phyloP scores from a whole-genome alignment of 164 flowering plant species.

The Magnolia kwangsiensis region DNA sequence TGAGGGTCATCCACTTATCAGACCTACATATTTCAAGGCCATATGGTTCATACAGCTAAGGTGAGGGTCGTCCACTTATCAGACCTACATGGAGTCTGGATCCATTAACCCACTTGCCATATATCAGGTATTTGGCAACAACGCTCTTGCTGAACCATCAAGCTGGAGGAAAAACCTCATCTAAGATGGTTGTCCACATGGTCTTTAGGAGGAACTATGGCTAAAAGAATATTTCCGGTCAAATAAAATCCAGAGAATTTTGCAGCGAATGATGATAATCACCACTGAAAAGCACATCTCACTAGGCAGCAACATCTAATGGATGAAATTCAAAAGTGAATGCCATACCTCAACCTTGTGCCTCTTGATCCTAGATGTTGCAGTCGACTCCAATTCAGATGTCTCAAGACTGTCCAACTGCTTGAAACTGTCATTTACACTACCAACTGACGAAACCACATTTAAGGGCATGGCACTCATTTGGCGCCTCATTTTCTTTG shows the following conservation, averaged over 20 bases:
- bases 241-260: not conserved
- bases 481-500: conserved; percentile 73
- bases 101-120: no score
- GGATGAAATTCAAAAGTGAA: not conserved
- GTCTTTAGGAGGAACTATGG: not conserved
- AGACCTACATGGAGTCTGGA: no score
- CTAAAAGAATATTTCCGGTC: not conserved
- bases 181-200: no score
- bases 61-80: no score
- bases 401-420: conserved; percentile 47
- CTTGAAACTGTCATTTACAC: conserved; percentile 53
- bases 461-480: conserved; percentile 75
- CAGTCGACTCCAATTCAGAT: conserved; percentile 81
- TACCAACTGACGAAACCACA: conserved; percentile 64
- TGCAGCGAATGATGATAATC: not conserved
- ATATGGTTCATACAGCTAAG: no score
- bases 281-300: not conserved
- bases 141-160: no score
- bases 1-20: no score
- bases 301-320: not conserved
- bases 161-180: no score
- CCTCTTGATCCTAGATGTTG: conserved; percentile 67
- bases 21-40: no score
- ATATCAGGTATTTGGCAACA: no score
- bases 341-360: conserved; percentile 61